phyloP scores from a whole-genome alignment of 2,329 filamentous ascomycete genomes.

The Furcasterigmium furcatum region DNA sequence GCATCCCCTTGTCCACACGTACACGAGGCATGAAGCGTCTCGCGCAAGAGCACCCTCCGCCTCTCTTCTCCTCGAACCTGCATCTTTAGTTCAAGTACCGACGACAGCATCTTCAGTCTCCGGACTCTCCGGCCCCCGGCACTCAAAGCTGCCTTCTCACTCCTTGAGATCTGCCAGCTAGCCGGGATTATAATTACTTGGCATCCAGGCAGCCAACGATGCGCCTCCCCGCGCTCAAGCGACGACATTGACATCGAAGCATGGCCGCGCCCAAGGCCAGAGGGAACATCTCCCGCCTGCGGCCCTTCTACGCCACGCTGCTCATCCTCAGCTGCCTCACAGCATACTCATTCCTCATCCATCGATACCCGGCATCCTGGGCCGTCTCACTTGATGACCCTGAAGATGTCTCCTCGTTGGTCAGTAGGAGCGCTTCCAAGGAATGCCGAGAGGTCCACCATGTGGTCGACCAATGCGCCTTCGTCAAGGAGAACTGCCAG shows the following conservation, averaged over 20 bases:
- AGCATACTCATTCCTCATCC: constrained; percentile 37
- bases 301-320: constrained; percentile 47
- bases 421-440: constrained; percentile 20
- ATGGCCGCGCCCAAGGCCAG: constrained; percentile 22
- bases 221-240: background rate
- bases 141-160: too few relatives aligned
- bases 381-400: constrained; percentile 6
- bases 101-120: too few relatives aligned
- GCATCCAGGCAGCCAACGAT: background rate
- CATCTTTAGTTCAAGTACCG: too few relatives aligned
- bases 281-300: constrained; percentile 35
- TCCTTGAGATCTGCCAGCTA: background rate
- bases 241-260: constrained; percentile 5
- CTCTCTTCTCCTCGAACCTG: too few relatives aligned
- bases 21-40: too few relatives aligned
- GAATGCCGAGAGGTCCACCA: constrained; percentile 79
- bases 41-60: too few relatives aligned
- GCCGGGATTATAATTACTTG: background rate
- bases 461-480: constrained; percentile 79
- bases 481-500: constrained; percentile 75
- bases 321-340: constrained; percentile 43
- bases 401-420: constrained; percentile 13
- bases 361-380: constrained; percentile 7
- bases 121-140: too few relatives aligned
- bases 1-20: too few relatives aligned